These are phyloP conservation scores for Phaffia tasmanica DNA, from an alignment of 768 basidiomycete genomes.

Conservation along the genomic window DNA sequence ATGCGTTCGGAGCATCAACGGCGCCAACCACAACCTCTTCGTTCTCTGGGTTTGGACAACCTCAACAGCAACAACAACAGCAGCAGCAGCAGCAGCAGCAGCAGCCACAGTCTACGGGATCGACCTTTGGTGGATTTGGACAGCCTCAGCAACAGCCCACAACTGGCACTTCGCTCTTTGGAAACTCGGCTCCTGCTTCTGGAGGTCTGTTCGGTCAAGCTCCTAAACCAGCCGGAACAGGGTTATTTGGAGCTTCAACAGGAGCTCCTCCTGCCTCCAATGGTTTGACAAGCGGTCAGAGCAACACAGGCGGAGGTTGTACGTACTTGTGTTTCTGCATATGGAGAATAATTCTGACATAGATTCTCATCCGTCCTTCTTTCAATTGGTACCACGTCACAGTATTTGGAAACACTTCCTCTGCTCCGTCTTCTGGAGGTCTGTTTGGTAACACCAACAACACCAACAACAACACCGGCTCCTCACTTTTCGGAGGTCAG, in stretches of 20 bases:
- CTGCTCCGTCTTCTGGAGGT: slow-evolving; percentile 22
- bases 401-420: slow-evolving; percentile 22
- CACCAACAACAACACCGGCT: slow-evolving; percentile 14
- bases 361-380: no score
- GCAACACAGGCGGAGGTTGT: slow-evolving; percentile 16
- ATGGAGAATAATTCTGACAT: no score
- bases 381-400: neutral
- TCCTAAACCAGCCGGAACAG: slow-evolving; percentile 26
- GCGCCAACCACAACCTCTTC: neutral
- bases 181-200: slow-evolving; percentile 25
- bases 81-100: slow-evolving; percentile 10
- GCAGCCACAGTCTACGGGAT: neutral
- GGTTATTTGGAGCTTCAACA: slow-evolving; percentile 27
- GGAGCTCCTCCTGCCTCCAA: slow-evolving; percentile 28
- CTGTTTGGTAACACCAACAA: slow-evolving; percentile 27
- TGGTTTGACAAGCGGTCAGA: slow-evolving; percentile 19
- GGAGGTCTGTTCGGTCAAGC: slow-evolving; percentile 28
- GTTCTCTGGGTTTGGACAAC: slow-evolving; percentile 1
- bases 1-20: neutral
- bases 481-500: neutral
- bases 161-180: slow-evolving; percentile 25
- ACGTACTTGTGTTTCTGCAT: neutral
- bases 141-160: slow-evolving; percentile 2
- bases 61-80: slow-evolving; percentile 13
- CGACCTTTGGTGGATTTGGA: slow-evolving; percentile 20